Base-by-base conservation (phyloP, 148 eudicot genomes). In the Arbutus unedo region DNA sequence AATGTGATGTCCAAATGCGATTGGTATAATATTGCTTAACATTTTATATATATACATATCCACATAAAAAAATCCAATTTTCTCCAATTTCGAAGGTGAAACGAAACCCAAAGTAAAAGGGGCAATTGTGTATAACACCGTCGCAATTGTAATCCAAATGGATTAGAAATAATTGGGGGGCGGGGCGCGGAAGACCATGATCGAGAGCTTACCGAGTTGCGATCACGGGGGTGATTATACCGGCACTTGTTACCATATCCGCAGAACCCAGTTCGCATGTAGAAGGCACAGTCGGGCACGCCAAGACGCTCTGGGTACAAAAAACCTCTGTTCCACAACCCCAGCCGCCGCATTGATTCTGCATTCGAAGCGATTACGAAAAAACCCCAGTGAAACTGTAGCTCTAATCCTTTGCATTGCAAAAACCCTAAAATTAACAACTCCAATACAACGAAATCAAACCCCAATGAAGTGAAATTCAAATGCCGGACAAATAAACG, bases 191-290 rank as follows among this genome's bases (percentile, higher is more conserved):
- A 31, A 10, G 16, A 53, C 50, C 18, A 16, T 71, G 16, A 70
- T 70, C 13, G 18, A 76, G 73, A 57, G 44, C 90, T 83, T 81
- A 95, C 97, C 87, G 85, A 84, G 82, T 83, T 86, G 50, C 89
- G 98, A 84, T 93, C 94, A 50, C 85, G 97, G 67, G 97, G 98
- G 70, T 95, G 97, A 78, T 95, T 93, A 87, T 82, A 95, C 9
- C 96, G 92, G 68, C 98, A 95, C 57, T 93, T 91, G 74, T 66
- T 71, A 55, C 96, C 96, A 13, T 89, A 95, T 18, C 91, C 93
- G 79, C 98, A 95, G 0, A 84, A 80, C 11, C 98, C 98, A 45
- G 94, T 95, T 48, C 93, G 86, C 92, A 95, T 87, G 72, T 92
- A 95, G 85, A 87, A 95, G 14, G 89, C 84, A 79, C 97, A 95